Conservation (phyloP, 805 yeast species). For the Metschnikowia santaceciliae region DNA sequence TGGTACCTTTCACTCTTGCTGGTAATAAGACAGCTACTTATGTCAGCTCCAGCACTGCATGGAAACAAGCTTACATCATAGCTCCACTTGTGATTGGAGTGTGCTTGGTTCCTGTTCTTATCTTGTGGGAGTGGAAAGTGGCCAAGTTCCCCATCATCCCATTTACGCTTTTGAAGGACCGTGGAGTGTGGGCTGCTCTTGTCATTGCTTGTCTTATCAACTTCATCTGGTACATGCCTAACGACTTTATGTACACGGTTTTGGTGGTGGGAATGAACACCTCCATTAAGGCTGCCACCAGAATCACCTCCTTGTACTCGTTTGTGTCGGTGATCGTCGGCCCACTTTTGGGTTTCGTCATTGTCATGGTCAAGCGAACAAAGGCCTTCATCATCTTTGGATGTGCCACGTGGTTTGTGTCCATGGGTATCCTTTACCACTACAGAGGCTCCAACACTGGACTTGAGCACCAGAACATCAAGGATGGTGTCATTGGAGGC, state of each 20-base stretch:
- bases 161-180: conserved; percentile 52
- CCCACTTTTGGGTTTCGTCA: conserved; percentile 51
- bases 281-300: conserved; percentile 57
- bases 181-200: conserved; percentile 74
- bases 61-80: conserved; percentile 60
- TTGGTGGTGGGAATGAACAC: conserved; percentile 61
- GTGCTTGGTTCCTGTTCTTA: conserved; percentile 53
- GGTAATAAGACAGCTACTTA: conserved; percentile 32
- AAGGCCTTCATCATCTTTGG: conserved; percentile 63
- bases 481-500: conserved; percentile 60
- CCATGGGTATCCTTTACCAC: conserved; percentile 56
- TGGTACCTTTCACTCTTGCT: conserved; percentile 73
- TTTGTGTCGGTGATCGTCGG: conserved; percentile 64
- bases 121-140: conserved; percentile 53
- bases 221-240: conserved; percentile 65
- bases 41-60: conserved; percentile 31
- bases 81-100: conserved; percentile 70
- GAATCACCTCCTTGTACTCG: conserved; percentile 59
- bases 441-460: conserved; percentile 50
- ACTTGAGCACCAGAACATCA: conserved; percentile 24
- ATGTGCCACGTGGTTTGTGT: conserved; percentile 50
- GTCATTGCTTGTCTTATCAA: conserved; percentile 54
- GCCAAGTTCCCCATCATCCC: conserved; percentile 67
- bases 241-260: conserved; percentile 65
- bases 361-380: conserved; percentile 44